Base-by-base conservation (phyloP, 2,329 filamentous ascomycete genomes). In the Trichoderma cornu-damae region DNA sequence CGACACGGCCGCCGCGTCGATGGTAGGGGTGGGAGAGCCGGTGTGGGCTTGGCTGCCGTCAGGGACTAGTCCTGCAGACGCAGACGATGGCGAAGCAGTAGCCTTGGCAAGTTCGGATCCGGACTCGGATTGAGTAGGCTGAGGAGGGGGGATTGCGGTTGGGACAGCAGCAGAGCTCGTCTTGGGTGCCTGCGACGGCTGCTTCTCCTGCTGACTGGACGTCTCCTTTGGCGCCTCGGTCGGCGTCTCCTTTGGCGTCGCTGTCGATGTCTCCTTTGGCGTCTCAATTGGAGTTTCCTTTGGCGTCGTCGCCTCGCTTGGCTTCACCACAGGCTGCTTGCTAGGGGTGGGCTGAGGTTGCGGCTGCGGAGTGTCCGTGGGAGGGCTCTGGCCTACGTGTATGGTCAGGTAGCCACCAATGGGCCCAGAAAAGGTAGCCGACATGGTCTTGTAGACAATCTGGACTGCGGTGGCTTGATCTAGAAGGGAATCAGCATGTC, bases 381-480 rank as follows among this genome's bases (percentile, higher is more conserved):
- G 42, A n/a, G n/a, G n/a, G n/a, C n/a, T n/a, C 61, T 60, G 37
- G 20, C 63, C 60, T 7, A 57, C 35, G 8, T 59, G 65, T 8
- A 73, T 48, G 5, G 75, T 78, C 32, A 69, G 69, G 56, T 73
- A 78, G 24, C 76, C 73, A 26, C 64, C 76, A 56, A 78, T 67
- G 5, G 68, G 65, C n/a, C 74, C 76, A 34, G 69, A 67, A 35
- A 78, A 78, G 4, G 70, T 75, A 11, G 72, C 65, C 5, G 66
- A 62, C 66, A 76, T 60, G 35, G 76, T 79, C 49, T 71, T 70
- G 63, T 73, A 77, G 18, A 78, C 69, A 16, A 73, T 75, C 12
- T 64, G 65, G 32, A 71, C 63, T 40, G 74, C 65, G 18, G 38
- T 47, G 22, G 22, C 34, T 44, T 56, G 16, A 20, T 22, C 57